Percentiles rank a stretch among this genome's conserved stretches.
Evolutionary conservation across 1,284 basidiomycete genomes (phyloP).

Genomic region (Rhodotorula sp.): DNA sequence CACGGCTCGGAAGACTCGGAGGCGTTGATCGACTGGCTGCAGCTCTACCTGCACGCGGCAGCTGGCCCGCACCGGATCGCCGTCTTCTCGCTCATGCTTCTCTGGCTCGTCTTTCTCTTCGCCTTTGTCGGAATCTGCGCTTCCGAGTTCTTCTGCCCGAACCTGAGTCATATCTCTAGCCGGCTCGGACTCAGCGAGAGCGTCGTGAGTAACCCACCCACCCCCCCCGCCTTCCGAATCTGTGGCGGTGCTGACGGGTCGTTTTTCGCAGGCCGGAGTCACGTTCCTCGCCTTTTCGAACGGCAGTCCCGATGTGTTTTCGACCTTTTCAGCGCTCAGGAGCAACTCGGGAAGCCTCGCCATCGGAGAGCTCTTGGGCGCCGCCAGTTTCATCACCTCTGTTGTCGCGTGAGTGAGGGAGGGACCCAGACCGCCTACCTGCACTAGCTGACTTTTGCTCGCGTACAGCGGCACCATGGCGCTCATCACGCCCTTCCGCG

Average conservation of each 20-base stretch:
- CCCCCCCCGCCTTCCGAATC: not conserved
- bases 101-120: slow-evolving; percentile 81
- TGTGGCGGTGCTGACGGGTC: not conserved
- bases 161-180: slow-evolving; percentile 76
- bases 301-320: slow-evolving; percentile 87
- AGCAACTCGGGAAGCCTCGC: slow-evolving; percentile 82
- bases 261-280: slow-evolving; percentile 61
- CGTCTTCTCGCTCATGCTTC: slow-evolving; percentile 61
- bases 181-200: slow-evolving; percentile 81
- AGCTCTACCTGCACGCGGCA: slow-evolving; percentile 5
- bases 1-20: slow-evolving; percentile 10
- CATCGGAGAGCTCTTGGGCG: slow-evolving; percentile 90
- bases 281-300: slow-evolving; percentile 93
- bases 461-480: slow-evolving; percentile 76
- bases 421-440: no score
- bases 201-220: slow-evolving; percentile 54
- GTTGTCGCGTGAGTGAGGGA: slow-evolving; percentile 62
- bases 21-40: slow-evolving; percentile 33
- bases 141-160: slow-evolving; percentile 93
- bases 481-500: slow-evolving; percentile 87
- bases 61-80: slow-evolving; percentile 53
- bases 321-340: slow-evolving; percentile 90
- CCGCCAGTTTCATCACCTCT: slow-evolving; percentile 91
- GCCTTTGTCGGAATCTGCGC: slow-evolving; percentile 82
- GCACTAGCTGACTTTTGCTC: no score